Percentiles rank a stretch among this genome's conserved stretches.
phyloP scores from a whole-genome alignment of 2,329 filamentous ascomycete genomes.

The Talaromyces funiculosus region DNA sequence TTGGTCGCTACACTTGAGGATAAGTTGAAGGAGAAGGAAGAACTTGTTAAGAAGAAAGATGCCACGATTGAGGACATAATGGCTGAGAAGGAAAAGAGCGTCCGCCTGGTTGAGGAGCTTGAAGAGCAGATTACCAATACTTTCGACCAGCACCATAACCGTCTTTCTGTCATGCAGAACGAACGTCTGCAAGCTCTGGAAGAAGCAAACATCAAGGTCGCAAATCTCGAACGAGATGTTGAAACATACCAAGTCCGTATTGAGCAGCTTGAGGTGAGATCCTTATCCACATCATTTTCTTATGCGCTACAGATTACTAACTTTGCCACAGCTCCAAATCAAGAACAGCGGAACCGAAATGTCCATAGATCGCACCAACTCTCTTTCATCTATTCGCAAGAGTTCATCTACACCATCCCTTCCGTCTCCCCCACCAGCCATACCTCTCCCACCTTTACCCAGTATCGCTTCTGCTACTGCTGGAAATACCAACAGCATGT shows the following conservation, averaged over 20 bases:
- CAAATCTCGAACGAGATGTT: constrained; percentile 61
- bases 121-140: constrained; percentile 94
- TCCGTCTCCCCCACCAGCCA: constrained; percentile 84
- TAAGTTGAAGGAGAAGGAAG: constrained; percentile 39
- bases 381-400: constrained; percentile 70
- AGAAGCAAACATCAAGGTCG: constrained; percentile 64
- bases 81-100: constrained; percentile 79
- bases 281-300: background rate
- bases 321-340: constrained; percentile 32
- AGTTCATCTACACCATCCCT: constrained; percentile 75
- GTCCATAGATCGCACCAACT: constrained; percentile 52
- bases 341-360: constrained; percentile 34
- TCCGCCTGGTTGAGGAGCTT: constrained; percentile 85
- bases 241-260: constrained; percentile 53
- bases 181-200: constrained; percentile 71
- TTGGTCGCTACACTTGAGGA: constrained; percentile 45
- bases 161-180: constrained; percentile 72
- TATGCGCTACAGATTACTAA: constrained; percentile 18
- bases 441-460: constrained; percentile 90
- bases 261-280: constrained; percentile 66
- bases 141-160: constrained; percentile 92
- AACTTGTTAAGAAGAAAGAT: constrained; percentile 43
- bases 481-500: constrained; percentile 50
- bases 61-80: constrained; percentile 46
- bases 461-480: constrained; percentile 48